phyloP scores from a whole-genome alignment of 2,329 filamentous ascomycete genomes.

The Magnaporthiopsis rhizophila region DNA sequence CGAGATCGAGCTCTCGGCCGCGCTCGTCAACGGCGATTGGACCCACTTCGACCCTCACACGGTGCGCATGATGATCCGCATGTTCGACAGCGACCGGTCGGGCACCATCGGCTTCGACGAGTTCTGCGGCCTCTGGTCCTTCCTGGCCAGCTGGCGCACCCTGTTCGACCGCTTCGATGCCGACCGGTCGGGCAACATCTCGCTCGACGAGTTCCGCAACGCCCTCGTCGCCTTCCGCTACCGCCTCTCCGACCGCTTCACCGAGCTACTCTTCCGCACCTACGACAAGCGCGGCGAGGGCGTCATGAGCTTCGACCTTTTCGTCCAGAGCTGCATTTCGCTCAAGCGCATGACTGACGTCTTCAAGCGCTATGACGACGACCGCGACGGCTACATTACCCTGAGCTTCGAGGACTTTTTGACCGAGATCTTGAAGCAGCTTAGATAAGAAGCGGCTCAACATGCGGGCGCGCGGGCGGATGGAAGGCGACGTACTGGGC shows the following conservation, averaged over 20 bases:
- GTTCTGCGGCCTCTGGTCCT: conserved; percentile 94
- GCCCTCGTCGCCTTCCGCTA: conserved; percentile 92
- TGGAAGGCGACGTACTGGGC: neutral
- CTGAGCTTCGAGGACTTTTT: conserved; percentile 77
- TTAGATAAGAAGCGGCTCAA: conserved; percentile 33
- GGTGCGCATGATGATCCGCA: conserved; percentile 97
- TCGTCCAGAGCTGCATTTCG: conserved; percentile 94
- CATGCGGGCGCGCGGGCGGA: no score
- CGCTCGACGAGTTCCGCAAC: conserved; percentile 76
- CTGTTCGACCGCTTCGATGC: conserved; percentile 94
- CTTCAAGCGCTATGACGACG: conserved; percentile 97
- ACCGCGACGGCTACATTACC: conserved; percentile 87
- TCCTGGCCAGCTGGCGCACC: conserved; percentile 85
- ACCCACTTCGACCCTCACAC: conserved; percentile 87
- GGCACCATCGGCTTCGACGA: conserved; percentile 91
- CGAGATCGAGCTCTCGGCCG: conserved; percentile 77
- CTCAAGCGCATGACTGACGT: conserved; percentile 98
- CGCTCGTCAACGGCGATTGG: conserved; percentile 94
- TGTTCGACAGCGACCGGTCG: conserved; percentile 91
- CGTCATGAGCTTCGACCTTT: conserved; percentile 85
- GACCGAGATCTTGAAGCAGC: conserved; percentile 56
- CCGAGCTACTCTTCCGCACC: conserved; percentile 75
- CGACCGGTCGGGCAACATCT: conserved; percentile 81
- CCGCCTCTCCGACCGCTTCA: conserved; percentile 74
- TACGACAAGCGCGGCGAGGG: conserved; percentile 73